A percentile compares a stretch with the other conserved stretches of the same genome.
Conservation (phyloP, 2,329 filamentous ascomycete genomes). For the Fusarium fujikuroi region DNA sequence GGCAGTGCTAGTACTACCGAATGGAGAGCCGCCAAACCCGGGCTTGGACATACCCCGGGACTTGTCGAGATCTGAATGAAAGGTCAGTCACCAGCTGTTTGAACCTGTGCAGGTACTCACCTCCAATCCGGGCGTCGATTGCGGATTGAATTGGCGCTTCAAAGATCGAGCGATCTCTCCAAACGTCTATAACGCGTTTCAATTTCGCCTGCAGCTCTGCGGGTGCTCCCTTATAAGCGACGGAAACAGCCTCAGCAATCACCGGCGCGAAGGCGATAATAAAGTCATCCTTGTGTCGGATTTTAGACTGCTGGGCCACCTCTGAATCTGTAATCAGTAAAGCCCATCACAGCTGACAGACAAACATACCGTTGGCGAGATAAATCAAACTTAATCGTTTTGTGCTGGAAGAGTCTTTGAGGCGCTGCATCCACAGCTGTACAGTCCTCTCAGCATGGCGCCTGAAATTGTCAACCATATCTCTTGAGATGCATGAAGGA, state of each 20-base stretch:
- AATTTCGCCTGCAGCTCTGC: slow-evolving; percentile 89
- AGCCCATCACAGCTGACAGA: neutral
- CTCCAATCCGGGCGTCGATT: slow-evolving; percentile 82
- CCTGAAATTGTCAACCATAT: slow-evolving; percentile 58
- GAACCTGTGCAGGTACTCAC: slow-evolving; percentile 55
- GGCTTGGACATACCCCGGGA: slow-evolving; percentile 63
- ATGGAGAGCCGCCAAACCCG: slow-evolving; percentile 65
- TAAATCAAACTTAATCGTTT: slow-evolving; percentile 94
- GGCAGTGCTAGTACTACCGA: slow-evolving; percentile 68
- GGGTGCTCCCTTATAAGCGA: slow-evolving; percentile 90
- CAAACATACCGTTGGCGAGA: slow-evolving; percentile 83
- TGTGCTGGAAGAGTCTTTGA: slow-evolving; percentile 86
- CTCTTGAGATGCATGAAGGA: neutral
- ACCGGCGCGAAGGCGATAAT: slow-evolving; percentile 90
- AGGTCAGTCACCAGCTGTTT: slow-evolving; percentile 23
- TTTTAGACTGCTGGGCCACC: slow-evolving; percentile 95
- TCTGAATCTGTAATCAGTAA: slow-evolving; percentile 63
- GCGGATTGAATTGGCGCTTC: slow-evolving; percentile 81
- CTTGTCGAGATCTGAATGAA: slow-evolving; percentile 69
- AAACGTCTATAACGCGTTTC: slow-evolving; percentile 90
- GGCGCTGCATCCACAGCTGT: slow-evolving; percentile 87
- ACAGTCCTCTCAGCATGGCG: slow-evolving; percentile 93
- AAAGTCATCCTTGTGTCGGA: slow-evolving; percentile 91
- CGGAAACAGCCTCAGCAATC: slow-evolving; percentile 87
- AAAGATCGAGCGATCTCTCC: slow-evolving; percentile 88